A percentile compares a stretch with the other conserved stretches of the same genome.
phyloP scores from a whole-genome alignment of 78 protist species.

The Blattamonas nauphoetae region DNA sequence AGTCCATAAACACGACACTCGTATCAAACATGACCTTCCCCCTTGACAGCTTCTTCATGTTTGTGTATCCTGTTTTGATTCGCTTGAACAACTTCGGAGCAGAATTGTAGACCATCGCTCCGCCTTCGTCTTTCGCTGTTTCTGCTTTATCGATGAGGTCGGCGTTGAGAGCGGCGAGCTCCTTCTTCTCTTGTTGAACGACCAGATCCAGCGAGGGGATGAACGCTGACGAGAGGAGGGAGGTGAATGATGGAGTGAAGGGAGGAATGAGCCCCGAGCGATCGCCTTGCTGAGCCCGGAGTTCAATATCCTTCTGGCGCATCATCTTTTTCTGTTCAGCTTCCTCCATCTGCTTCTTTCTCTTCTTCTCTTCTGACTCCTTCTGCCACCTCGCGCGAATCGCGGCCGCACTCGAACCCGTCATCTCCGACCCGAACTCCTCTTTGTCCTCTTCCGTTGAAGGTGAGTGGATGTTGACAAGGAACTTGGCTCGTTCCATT shows the following conservation, averaged over 20 bases:
- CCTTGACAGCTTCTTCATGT: not conserved
- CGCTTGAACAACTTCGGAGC: not conserved
- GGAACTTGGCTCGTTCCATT: not conserved
- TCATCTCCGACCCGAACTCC: not conserved
- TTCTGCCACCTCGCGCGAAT: too few relatives aligned
- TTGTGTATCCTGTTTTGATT: not conserved
- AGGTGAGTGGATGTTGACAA: not conserved
- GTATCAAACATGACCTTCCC: not conserved
- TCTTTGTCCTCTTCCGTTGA: not conserved
- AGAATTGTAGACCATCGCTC: not conserved
- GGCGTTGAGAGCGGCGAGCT: not conserved
- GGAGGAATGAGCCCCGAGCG: not conserved
- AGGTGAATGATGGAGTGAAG: not conserved
- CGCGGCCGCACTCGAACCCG: too few relatives aligned
- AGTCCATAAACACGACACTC: not conserved
- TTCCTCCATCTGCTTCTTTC: not conserved
- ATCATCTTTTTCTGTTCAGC: not conserved
- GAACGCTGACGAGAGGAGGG: not conserved
- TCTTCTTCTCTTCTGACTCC: not conserved
- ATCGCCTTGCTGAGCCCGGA: not conserved
- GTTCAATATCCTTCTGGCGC: not conserved
- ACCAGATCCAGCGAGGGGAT: not conserved
- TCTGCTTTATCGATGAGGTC: not conserved
- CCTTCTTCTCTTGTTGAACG: not conserved
- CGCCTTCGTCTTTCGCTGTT: not conserved